Evolutionary conservation across 1,139 yeast species (phyloP), one percentile per base, ranked within the genome.

Genomic region (Magnusiomyces sp.): DNA sequence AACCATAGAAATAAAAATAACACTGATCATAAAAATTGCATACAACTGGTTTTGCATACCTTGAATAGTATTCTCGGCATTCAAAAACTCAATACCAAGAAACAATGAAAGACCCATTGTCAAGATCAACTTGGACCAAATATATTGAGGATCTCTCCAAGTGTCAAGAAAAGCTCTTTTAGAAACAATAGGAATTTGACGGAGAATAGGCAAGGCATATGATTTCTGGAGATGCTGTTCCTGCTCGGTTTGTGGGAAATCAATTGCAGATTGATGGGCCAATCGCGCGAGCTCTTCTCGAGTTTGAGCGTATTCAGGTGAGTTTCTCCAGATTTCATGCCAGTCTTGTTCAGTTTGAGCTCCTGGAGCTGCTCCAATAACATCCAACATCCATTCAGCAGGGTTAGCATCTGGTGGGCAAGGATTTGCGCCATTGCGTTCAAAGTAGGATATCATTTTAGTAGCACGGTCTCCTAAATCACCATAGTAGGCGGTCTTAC

Each of bases 141-240:
- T 75, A 63, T 82, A 83, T 27, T 71, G 61, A 19, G 92, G 92
- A n/a, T 86, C 74, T 71, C 95, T 76, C 84, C 85, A 84, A 62
- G 80, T 76, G 62, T 81, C 85, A 59, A 78, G 74, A 56, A 80
- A 68, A 40, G 77, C 79, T 47, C 80, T 69, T 47, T 65, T 56
- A 20, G 79, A 70, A 32, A 82, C 89, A 52, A 74, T 58, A 27
- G 59, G 43, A 55, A 73, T 75, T 64, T 84, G 94, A 41, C 64
- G 63, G 61, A 62, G 62, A 48, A 75, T 48, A 10, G 76, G 65
- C 40, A 76, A 68, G 32, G 80, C 78, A 52, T 60, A 67, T 49
- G n/a, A 56, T 51, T n/a, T n/a, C n/a, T n/a, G n/a, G n/a, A n/a
- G 53, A 59, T 37, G 29, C 17, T 14, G 32, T 27, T 13, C 64